Conservation (phyloP, 2,329 filamentous ascomycete species). For the Colletotrichum cereale region DNA sequence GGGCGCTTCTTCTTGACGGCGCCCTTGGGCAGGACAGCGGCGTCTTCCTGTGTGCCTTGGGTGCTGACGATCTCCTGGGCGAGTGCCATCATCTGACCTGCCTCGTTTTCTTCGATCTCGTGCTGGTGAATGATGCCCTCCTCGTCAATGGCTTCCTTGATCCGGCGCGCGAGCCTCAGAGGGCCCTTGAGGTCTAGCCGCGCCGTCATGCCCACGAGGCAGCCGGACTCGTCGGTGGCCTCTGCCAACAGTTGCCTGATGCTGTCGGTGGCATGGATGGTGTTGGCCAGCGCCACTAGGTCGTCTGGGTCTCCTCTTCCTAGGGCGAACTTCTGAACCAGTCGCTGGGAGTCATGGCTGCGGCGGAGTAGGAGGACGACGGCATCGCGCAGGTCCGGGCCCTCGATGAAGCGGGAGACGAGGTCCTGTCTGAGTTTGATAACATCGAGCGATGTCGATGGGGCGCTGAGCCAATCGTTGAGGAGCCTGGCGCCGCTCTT, state of each 20-base stretch:
- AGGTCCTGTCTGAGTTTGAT: constrained; percentile 87
- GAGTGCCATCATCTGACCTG: constrained; percentile 77
- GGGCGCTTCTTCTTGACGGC: constrained; percentile 57
- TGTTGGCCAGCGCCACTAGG: constrained; percentile 84
- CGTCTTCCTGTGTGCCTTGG: constrained; percentile 72
- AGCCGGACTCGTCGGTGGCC: constrained; percentile 45
- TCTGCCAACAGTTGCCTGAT: constrained; percentile 65
- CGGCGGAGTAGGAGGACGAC: constrained; percentile 76
- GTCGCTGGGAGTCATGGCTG: constrained; percentile 86
- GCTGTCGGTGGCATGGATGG: constrained; percentile 79
- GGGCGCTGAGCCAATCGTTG: constrained; percentile 87
- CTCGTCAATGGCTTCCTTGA: constrained; percentile 88
- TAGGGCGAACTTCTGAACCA: constrained; percentile 94
- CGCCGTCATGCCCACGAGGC: constrained; percentile 60
- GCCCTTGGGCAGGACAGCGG: constrained; percentile 67
- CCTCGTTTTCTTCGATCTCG: constrained; percentile 78
- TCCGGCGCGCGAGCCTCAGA: constrained; percentile 75
- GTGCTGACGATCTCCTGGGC: constrained; percentile 78
- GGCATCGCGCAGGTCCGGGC: constrained; percentile 77
- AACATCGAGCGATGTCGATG: constrained; percentile 85
- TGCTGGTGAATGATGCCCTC: constrained; percentile 88
- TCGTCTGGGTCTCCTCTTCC: constrained; percentile 94
- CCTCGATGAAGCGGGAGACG: constrained; percentile 78
- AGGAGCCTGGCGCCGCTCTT: constrained; percentile 90
- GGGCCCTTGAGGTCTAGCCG: constrained; percentile 78